Evolutionary conservation across 371 early-diverging fungal genomes (phyloP).

Genomic region (Mucor velutinosus): DNA sequence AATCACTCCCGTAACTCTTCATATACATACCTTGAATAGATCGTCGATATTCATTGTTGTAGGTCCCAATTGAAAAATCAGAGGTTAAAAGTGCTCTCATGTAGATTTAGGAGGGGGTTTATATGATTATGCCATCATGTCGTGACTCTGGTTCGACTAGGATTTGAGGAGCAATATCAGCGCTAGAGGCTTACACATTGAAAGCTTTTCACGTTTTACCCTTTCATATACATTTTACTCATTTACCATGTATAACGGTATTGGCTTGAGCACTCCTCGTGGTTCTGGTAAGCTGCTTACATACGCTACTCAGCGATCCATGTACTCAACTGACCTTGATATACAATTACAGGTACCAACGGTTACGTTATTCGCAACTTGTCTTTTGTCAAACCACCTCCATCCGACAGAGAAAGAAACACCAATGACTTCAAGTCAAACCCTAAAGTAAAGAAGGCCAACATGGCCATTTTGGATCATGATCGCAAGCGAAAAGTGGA

Average conservation of each 20-base stretch:
- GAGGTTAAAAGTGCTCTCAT: not conserved
- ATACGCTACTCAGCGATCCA: no score
- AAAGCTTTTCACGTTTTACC: not conserved
- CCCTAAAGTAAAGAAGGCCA: conserved; percentile 63
- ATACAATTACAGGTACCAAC: conserved; percentile 62
- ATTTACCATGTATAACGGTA: conserved; percentile 81
- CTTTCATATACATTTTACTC: not conserved
- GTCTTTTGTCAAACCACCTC: conserved; percentile 65
- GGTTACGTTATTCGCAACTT: conserved; percentile 93
- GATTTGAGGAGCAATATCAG: not conserved
- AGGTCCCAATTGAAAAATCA: not conserved
- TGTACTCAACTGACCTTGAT: not conserved
- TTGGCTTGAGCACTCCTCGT: conserved; percentile 91
- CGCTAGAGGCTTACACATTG: not conserved
- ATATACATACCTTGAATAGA: conserved; percentile 64
- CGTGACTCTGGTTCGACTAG: not conserved
- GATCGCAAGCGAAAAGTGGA: conserved; percentile 89
- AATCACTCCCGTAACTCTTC: not conserved
- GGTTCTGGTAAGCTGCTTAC: conserved; percentile 73
- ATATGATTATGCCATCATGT: not conserved
- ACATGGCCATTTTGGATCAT: conserved; percentile 81
- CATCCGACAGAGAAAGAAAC: conserved; percentile 29
- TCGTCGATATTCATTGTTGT: conserved; percentile 69
- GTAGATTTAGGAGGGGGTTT: not conserved
- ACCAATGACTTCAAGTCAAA: conserved; percentile 39